A percentile compares a stretch with the other conserved stretches of the same genome.
Conservation (phyloP, 805 yeast species). For the Candida nanaspora region DNA sequence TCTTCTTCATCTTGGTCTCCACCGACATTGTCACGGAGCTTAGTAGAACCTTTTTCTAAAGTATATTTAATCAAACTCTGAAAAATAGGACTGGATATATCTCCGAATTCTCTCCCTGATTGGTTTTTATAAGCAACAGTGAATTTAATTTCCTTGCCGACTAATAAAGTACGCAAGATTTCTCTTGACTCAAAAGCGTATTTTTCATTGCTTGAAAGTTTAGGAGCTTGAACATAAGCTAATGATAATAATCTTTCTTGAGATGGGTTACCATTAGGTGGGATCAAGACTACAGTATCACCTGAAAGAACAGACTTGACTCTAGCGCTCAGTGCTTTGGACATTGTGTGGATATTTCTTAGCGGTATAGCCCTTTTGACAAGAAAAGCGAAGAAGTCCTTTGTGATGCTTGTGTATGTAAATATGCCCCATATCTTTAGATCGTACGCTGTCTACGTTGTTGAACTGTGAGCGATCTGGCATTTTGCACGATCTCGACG, state of each 20-base stretch:
- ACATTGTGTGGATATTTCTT: slow-evolving; percentile 11
- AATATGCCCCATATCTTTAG: no score
- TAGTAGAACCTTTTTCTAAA: slow-evolving; percentile 53
- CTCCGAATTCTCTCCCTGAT: slow-evolving; percentile 63
- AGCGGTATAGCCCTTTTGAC: neutral
- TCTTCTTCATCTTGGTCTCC: slow-evolving; percentile 37
- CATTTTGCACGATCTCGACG: no score
- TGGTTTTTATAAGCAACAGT: slow-evolving; percentile 47
- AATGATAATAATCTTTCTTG: slow-evolving; percentile 59
- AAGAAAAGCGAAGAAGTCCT: no score
- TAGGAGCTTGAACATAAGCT: slow-evolving; percentile 57
- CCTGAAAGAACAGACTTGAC: slow-evolving; percentile 68
- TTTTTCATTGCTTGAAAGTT: slow-evolving; percentile 36
- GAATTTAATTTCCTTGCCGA: slow-evolving; percentile 61
- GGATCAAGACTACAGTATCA: slow-evolving; percentile 58
- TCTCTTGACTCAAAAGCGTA: slow-evolving; percentile 56
- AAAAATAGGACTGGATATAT: slow-evolving; percentile 57
- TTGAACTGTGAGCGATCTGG: no score
- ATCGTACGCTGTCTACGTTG: no score
- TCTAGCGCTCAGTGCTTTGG: slow-evolving; percentile 40
- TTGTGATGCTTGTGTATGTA: no score
- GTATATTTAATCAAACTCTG: slow-evolving; percentile 49
- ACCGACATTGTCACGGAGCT: slow-evolving; percentile 45
- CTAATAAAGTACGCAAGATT: slow-evolving; percentile 47
- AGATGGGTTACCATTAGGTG: slow-evolving; percentile 38